A percentile compares a stretch with the other conserved stretches of the same genome.
Evolutionary conservation across 2,329 filamentous ascomycete genomes (phyloP).

Genomic region (Pseudogymnoascus sp.): DNA sequence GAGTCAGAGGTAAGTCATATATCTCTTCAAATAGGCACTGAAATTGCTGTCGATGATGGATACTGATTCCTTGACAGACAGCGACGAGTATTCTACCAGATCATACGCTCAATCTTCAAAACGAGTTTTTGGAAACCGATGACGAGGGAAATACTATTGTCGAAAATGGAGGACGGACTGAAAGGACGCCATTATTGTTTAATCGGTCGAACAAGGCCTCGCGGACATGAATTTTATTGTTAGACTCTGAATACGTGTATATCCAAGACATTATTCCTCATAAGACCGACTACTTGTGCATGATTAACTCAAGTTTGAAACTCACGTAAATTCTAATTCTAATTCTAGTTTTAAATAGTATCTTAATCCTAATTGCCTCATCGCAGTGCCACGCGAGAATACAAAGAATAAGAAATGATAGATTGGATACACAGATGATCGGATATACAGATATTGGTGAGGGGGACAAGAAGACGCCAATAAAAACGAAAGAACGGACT

Average conservation of each 20-base stretch:
- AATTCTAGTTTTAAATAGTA: too few species aligned
- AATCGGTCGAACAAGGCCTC: conserved; percentile 15
- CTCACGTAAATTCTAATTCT: too few species aligned
- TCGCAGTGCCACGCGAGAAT: too few species aligned
- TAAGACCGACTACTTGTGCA: not conserved
- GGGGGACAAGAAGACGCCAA: too few species aligned
- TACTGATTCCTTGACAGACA: not conserved
- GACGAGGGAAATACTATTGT: conserved; percentile 22
- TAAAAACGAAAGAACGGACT: too few species aligned
- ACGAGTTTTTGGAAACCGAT: conserved; percentile 19
- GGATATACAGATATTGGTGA: too few species aligned
- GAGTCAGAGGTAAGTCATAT: not conserved
- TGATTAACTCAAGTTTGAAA: too few species aligned
- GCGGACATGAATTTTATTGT: not conserved
- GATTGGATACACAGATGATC: too few species aligned
- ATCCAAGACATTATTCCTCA: not conserved
- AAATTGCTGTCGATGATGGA: not conserved
- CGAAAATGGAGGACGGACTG: conserved; percentile 20
- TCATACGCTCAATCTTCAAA: not conserved
- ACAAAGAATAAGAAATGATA: too few species aligned
- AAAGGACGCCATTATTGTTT: conserved; percentile 21
- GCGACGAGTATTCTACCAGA: not conserved
- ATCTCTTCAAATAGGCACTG: not conserved
- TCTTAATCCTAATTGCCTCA: too few species aligned
- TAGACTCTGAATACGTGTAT: not conserved